A percentile compares a stretch with the other conserved stretches of the same genome.
Evolutionary conservation across 2,329 filamentous ascomycete species (phyloP).

Genomic region (Domatiomyces catenatus): DNA sequence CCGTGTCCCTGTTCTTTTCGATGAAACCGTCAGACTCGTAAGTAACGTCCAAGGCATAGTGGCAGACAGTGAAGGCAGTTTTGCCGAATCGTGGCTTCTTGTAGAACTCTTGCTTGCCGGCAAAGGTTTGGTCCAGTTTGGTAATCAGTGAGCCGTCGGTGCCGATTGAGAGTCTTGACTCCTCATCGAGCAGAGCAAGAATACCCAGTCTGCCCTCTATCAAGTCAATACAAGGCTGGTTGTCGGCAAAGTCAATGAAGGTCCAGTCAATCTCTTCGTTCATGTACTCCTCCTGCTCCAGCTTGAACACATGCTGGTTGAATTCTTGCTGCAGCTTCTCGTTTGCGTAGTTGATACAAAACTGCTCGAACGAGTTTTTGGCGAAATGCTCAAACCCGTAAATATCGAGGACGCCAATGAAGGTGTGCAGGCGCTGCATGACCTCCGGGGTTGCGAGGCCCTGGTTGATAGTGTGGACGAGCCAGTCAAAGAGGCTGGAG

Average conservation of each 20-base stretch:
- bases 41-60: slow-evolving; percentile 94
- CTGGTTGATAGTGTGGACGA: slow-evolving; percentile 90
- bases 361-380: slow-evolving; percentile 99
- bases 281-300: slow-evolving; percentile 96
- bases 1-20: slow-evolving; percentile 97
- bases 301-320: slow-evolving; percentile 97
- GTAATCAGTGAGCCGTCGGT: slow-evolving; percentile 93
- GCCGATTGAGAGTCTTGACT: slow-evolving; percentile 91
- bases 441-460: slow-evolving; percentile 83
- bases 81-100: slow-evolving; percentile 98
- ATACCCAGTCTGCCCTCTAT: slow-evolving; percentile 96
- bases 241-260: slow-evolving; percentile 98
- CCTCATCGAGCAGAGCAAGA: slow-evolving; percentile 81
- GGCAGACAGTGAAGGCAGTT: slow-evolving; percentile 92
- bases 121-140: slow-evolving; percentile 90
- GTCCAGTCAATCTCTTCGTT: slow-evolving; percentile 97
- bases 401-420: slow-evolving; percentile 98
- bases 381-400: slow-evolving; percentile 99
- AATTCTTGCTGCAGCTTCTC: slow-evolving; percentile 98
- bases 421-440: slow-evolving; percentile 63
- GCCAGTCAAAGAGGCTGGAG: slow-evolving; percentile 95
- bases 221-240: slow-evolving; percentile 95
- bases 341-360: slow-evolving; percentile 99
- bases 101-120: slow-evolving; percentile 90
- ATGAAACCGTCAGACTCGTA: slow-evolving; percentile 99